Conservation (phyloP, 371 early-diverging fungal species). For the Actinomucor elegans region DNA sequence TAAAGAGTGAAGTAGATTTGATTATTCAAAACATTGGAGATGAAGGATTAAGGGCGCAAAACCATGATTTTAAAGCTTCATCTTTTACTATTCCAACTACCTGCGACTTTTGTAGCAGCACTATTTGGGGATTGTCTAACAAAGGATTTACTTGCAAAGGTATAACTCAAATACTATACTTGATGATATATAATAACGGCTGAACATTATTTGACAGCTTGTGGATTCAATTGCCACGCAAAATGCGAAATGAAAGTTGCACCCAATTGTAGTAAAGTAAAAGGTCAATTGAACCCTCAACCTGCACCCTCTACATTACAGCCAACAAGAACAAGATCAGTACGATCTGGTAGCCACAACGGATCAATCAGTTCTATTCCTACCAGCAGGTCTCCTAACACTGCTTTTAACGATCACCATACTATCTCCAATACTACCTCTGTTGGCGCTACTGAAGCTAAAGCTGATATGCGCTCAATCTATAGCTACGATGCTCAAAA, state of each 20-base stretch:
- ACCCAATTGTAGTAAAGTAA: slow-evolving; percentile 67
- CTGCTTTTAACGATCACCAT: neutral
- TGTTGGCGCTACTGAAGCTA: neutral
- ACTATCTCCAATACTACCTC: neutral
- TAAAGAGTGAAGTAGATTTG: slow-evolving; percentile 57
- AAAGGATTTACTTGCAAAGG: slow-evolving; percentile 78
- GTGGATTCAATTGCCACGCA: slow-evolving; percentile 82
- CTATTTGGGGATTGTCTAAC: slow-evolving; percentile 77
- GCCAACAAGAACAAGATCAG: neutral
- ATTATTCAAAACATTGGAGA: slow-evolving; percentile 66
- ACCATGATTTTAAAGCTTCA: slow-evolving; percentile 72
- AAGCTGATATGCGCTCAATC: slow-evolving; percentile 2
- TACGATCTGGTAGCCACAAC: neutral
- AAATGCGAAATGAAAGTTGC: slow-evolving; percentile 88
- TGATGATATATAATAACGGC: too few relatives aligned
- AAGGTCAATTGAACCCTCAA: slow-evolving; percentile 58
- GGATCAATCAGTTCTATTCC: neutral
- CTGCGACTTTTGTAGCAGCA: slow-evolving; percentile 75
- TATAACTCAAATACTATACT: too few relatives aligned
- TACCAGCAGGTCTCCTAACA: neutral
- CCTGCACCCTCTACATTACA: slow-evolving; percentile 17
- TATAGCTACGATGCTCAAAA: slow-evolving; percentile 79
- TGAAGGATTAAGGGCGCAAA: slow-evolving; percentile 44
- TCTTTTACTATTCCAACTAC: slow-evolving; percentile 81
- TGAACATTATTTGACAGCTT: too few relatives aligned